Conservation (phyloP, 352 stramenopile genomes). For the Phytophthora litchii region DNA sequence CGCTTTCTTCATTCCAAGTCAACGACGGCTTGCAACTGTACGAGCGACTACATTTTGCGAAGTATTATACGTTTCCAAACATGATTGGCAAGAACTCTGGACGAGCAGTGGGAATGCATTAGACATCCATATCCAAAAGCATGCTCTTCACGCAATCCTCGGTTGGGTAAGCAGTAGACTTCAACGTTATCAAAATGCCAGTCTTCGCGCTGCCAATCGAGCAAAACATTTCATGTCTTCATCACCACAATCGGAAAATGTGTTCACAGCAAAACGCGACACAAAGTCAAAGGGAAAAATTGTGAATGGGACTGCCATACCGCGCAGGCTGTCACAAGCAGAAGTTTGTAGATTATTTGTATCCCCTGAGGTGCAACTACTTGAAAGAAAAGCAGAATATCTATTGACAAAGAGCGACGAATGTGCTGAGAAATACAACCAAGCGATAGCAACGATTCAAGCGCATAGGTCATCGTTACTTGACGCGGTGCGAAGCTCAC, state of each 20-base stretch:
- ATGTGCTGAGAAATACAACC: slow-evolving; percentile 39
- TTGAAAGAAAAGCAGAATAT: slow-evolving; percentile 61
- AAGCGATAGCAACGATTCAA: slow-evolving; percentile 8
- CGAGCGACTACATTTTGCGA: slow-evolving; percentile 65
- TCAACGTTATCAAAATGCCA: slow-evolving; percentile 46
- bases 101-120: slow-evolving; percentile 30
- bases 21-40: slow-evolving; percentile 65
- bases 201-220: slow-evolving; percentile 43
- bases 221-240: slow-evolving; percentile 27
- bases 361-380: slow-evolving; percentile 46
- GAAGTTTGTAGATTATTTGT: slow-evolving; percentile 38
- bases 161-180: slow-evolving; percentile 60
- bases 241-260: background rate
- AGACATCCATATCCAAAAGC: slow-evolving; percentile 56
- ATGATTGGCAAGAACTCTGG: slow-evolving; percentile 70
- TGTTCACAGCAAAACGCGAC: background rate
- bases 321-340: slow-evolving; percentile 7
- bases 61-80: slow-evolving; percentile 61
- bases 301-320: background rate
- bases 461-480: slow-evolving; percentile 29
- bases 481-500: slow-evolving; percentile 25
- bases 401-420: slow-evolving; percentile 45
- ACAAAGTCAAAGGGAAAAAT: background rate
- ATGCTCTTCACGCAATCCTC: slow-evolving; percentile 63
- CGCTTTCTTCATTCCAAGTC: slow-evolving; percentile 65